phyloP scores from a whole-genome alignment of 495 filamentous ascomycete genomes.

The Talaromyces wortmannii region DNA sequence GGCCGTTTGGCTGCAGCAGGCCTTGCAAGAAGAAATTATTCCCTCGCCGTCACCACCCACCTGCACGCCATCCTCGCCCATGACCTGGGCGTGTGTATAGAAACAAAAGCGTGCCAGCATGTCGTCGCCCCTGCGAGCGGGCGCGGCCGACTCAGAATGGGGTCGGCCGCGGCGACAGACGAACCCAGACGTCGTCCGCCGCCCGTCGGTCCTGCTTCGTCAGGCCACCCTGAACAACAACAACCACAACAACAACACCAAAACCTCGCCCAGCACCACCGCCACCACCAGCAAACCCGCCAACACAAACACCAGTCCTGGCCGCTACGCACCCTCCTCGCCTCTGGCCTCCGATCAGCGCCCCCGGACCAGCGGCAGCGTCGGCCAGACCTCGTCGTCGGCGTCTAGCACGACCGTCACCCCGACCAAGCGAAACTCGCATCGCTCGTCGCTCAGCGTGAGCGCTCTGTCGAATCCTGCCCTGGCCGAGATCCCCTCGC shows the following conservation, averaged over 20 bases:
- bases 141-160: conserved; percentile 1
- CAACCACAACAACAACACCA: not conserved
- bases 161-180: conserved; percentile 6
- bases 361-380: conserved; percentile 3
- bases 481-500: conserved; percentile 7
- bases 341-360: not conserved
- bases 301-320: no score
- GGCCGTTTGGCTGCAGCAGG: no score
- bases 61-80: not conserved
- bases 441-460: conserved; percentile 5
- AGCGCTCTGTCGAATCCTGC: conserved; percentile 6
- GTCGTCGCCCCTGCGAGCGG: not conserved
- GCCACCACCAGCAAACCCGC: not conserved
- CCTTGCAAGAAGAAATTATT: no score
- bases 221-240: conserved; percentile 1
- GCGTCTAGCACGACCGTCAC: conserved; percentile 2
- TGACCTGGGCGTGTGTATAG: not conserved
- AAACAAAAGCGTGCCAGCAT: not conserved
- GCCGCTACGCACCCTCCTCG: not conserved
- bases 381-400: not conserved
- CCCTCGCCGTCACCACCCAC: not conserved
- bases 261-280: not conserved
- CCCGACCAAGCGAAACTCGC: conserved; percentile 2
- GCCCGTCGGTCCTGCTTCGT: conserved; percentile 5
- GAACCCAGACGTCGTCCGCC: conserved; percentile 6